Conservation (phyloP, 306 rosid species). For the Lagenaria siceraria region DNA sequence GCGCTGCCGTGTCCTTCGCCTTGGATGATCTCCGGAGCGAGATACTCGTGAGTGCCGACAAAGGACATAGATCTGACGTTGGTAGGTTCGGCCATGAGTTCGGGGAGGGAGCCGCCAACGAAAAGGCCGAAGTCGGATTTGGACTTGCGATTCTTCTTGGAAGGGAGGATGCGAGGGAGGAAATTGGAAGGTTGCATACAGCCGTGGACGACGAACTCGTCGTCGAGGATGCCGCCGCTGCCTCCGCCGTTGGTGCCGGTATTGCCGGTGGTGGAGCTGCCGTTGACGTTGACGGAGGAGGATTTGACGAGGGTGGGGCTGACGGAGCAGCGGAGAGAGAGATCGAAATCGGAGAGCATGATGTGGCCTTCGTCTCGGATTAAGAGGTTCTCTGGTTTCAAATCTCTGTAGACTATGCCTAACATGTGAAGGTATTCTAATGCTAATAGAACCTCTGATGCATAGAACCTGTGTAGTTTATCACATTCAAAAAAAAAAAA, state of each 20-base stretch:
- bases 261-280: neutral
- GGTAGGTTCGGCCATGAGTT: conserved; percentile 46
- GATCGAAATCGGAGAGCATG: conserved; percentile 31
- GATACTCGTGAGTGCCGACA: conserved; percentile 43
- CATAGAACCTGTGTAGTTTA: conserved; percentile 20
- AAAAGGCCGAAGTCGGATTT: conserved; percentile 17
- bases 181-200: conserved; percentile 45
- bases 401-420: conserved; percentile 30
- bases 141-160: conserved; percentile 27
- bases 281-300: neutral
- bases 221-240: neutral
- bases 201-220: conserved; percentile 8
- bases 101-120: conserved; percentile 24
- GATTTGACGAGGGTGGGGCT: conserved; percentile 9
- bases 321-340: conserved; percentile 21
- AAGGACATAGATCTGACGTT: conserved; percentile 38
- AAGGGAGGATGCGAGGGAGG: conserved; percentile 24
- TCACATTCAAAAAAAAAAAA: neutral
- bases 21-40: conserved; percentile 42
- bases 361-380: conserved; percentile 49
- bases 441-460: conserved; percentile 44
- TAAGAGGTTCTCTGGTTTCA: conserved; percentile 28
- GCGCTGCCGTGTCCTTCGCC: conserved; percentile 57
- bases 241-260: neutral
- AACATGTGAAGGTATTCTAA: conserved; percentile 52